Percentiles rank a stretch among this genome's conserved stretches.
phyloP scores from a whole-genome alignment of 345 rosid genomes.

The Heritiera fomes region DNA sequence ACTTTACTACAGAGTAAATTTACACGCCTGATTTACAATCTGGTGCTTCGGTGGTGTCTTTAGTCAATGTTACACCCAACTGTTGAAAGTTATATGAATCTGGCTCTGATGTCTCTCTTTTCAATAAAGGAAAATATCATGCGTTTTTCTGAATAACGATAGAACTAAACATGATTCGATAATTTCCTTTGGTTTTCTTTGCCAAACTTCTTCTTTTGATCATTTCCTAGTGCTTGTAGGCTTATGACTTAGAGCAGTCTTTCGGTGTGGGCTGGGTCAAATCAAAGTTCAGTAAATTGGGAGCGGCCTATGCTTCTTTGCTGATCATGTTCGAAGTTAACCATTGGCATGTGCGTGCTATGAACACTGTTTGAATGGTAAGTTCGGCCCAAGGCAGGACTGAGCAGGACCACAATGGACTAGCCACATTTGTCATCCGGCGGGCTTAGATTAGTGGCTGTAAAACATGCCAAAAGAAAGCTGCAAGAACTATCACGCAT shows the following conservation, averaged over 20 bases:
- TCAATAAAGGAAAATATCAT: too few relatives aligned
- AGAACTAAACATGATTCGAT: background rate
- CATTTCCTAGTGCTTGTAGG: too few relatives aligned
- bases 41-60: background rate
- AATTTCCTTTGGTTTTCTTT: too few relatives aligned
- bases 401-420: background rate
- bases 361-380: background rate
- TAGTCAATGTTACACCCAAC: background rate
- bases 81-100: background rate
- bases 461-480: background rate
- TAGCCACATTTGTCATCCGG: conserved; percentile 7
- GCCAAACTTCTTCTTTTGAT: background rate
- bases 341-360: background rate
- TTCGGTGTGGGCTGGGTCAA: background rate
- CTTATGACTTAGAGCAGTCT: too few relatives aligned
- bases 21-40: background rate
- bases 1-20: background rate
- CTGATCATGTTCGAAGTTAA: background rate
- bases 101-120: too few relatives aligned
- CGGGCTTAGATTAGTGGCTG: background rate
- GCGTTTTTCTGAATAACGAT: too few relatives aligned
- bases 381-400: background rate
- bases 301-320: background rate
- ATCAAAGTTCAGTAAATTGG: background rate
- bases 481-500: background rate